These are phyloP conservation scores for Colletotrichum neosansevieriae DNA, from an alignment of 2,329 filamentous ascomycete genomes.

Conservation along the genomic window DNA sequence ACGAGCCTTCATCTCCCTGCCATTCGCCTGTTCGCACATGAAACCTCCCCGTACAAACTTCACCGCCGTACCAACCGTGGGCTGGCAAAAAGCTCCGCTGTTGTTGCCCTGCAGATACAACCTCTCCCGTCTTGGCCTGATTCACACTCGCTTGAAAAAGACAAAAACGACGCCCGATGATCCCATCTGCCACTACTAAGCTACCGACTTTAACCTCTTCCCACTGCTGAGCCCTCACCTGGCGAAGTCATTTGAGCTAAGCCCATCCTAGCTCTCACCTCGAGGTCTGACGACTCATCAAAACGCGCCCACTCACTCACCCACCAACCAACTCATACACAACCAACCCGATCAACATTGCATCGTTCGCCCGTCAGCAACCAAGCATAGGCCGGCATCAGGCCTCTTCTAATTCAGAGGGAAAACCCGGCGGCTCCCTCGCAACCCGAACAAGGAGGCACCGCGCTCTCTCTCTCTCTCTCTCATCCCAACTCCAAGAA, in stretches of 20 bases:
- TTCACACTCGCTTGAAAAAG: slow-evolving; percentile 12
- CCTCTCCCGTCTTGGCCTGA: background rate
- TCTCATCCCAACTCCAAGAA: background rate
- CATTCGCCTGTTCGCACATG: slow-evolving; percentile 3
- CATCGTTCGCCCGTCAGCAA: slow-evolving; percentile 18
- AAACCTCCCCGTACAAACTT: slow-evolving; percentile 18
- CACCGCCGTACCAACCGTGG: background rate
- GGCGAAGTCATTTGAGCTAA: slow-evolving; percentile 13
- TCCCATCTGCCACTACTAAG: background rate
- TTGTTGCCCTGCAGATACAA: slow-evolving; percentile 11
- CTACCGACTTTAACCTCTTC: background rate
- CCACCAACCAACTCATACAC: slow-evolving; percentile 3
- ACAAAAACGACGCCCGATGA: slow-evolving; percentile 1
- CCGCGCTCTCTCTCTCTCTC: slow-evolving; percentile 1
- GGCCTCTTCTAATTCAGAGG: slow-evolving; percentile 2
- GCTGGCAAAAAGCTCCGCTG: background rate
- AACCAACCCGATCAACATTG: background rate
- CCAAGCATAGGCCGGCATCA: slow-evolving; percentile 23
- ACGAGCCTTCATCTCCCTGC: slow-evolving; percentile 29
- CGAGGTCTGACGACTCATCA: slow-evolving; percentile 15
- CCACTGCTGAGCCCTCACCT: background rate
- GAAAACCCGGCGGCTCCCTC: slow-evolving; percentile 16
- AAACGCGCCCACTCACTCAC: slow-evolving; percentile 15
- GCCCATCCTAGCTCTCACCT: slow-evolving; percentile 11
- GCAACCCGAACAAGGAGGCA: slow-evolving; percentile 19